A percentile compares a stretch with the other conserved stretches of the same genome.
phyloP scores from a whole-genome alignment of 495 filamentous ascomycete species.

The Margaritispora aquatica region DNA sequence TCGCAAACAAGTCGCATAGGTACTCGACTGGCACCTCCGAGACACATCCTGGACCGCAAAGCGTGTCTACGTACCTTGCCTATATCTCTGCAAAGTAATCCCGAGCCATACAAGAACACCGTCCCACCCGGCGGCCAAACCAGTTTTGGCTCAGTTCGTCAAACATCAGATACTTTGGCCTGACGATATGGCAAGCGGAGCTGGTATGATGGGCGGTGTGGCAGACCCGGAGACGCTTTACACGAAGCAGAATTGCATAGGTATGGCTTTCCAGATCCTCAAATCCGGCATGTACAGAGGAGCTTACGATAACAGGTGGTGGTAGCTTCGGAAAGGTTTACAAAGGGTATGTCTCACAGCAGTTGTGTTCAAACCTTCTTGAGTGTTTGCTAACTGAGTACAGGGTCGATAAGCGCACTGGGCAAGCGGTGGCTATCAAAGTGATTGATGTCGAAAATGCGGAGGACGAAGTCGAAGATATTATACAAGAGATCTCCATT shows the following conservation, averaged over 20 bases:
- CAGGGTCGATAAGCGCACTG: constrained; percentile 79
- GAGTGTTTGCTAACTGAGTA: constrained; percentile 25
- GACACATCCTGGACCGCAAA: not conserved
- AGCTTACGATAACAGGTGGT: constrained; percentile 44
- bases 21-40: not conserved
- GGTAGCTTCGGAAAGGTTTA: constrained; percentile 95
- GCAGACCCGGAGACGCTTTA: constrained; percentile 84
- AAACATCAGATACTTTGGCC: not conserved
- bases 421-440: constrained; percentile 88
- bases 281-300: not conserved
- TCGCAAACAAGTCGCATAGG: not conserved
- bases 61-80: not conserved
- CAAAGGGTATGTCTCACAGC: constrained; percentile 62
- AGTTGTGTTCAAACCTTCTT: not conserved
- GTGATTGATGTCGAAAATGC: constrained; percentile 97
- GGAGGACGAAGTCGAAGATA: constrained; percentile 98
- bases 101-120: not conserved
- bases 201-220: constrained; percentile 21
- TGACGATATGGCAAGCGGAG: constrained; percentile 21
- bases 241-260: constrained; percentile 90
- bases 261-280: constrained; percentile 38
- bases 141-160: not conserved
- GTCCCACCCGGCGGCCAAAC: not conserved
- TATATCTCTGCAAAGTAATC: not conserved
- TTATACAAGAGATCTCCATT: constrained; percentile 96